Conservation (phyloP, 495 filamentous ascomycete genomes). For the Hypoxylon perforatum region DNA sequence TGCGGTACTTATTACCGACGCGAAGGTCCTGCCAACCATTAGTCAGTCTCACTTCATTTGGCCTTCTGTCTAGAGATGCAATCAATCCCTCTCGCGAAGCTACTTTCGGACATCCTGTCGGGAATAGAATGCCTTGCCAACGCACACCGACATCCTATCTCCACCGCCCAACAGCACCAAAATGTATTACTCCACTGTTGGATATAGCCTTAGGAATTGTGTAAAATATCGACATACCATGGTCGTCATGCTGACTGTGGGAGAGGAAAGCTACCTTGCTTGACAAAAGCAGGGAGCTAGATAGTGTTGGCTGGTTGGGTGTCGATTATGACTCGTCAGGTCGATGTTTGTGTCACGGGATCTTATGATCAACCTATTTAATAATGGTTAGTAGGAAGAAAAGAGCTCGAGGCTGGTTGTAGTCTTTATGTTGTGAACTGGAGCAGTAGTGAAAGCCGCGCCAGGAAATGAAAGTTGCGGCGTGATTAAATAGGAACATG, state of each 20-base stretch:
- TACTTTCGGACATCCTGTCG: conserved; percentile 10
- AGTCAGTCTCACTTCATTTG: conserved; percentile 9
- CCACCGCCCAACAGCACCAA: conserved; percentile 1
- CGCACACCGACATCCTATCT: conserved; percentile 40
- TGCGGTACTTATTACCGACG: conserved; percentile 99
- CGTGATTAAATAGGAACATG: not conserved
- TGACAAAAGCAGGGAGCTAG: conserved; percentile 4
- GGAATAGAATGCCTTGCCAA: conserved; percentile 17
- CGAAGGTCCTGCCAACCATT: conserved; percentile 82
- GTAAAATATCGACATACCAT: conserved; percentile 57
- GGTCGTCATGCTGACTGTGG: conserved; percentile 57
- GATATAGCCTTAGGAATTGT: not conserved
- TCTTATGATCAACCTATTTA: conserved; percentile 9
- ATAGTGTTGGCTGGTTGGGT: not conserved
- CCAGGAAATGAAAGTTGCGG: not conserved
- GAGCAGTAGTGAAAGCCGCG: not conserved
- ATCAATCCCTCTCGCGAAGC: not conserved
- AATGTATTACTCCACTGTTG: not conserved
- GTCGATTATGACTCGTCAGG: conserved; percentile 2
- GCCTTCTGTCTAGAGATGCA: conserved; percentile 1
- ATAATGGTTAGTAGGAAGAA: conserved; percentile 9
- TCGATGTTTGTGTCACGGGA: conserved; percentile 2
- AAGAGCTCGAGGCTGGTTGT: not conserved
- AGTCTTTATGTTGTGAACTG: not conserved
- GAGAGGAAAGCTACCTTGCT: conserved; percentile 29